Evolutionary conservation across 306 rosid species (phyloP).

Genomic region (Malus sylvestris): DNA sequence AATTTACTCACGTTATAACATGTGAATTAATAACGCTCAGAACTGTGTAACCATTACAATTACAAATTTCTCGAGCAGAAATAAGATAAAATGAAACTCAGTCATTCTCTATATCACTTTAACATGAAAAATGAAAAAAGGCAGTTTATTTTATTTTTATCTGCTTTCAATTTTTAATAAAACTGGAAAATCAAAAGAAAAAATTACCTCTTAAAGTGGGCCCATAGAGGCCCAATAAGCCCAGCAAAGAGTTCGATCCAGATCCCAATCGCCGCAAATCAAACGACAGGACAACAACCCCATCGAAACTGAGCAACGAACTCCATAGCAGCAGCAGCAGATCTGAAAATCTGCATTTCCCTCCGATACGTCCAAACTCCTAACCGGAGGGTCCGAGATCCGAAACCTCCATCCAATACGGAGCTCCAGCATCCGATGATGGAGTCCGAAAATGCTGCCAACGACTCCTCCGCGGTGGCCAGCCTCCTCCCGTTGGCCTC

Average conservation of each 20-base stretch:
- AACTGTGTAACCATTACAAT: too few species aligned
- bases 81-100: not conserved
- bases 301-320: not conserved
- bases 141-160: not conserved
- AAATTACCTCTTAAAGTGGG: not conserved
- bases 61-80: not conserved
- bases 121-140: not conserved
- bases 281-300: not conserved
- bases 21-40: not conserved
- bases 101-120: not conserved
- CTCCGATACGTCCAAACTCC: conserved; percentile 1
- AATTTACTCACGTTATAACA: too few species aligned
- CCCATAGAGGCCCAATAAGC: not conserved
- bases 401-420: conserved; percentile 7
- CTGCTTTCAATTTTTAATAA: not conserved
- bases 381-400: conserved; percentile 9
- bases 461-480: conserved; percentile 30
- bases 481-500: conserved; percentile 74
- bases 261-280: conserved; percentile 17
- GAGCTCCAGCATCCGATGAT: conserved; percentile 32
- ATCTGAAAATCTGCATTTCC: conserved; percentile 19
- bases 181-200: not conserved
- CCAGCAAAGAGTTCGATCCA: not conserved
- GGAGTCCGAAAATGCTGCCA: conserved; percentile 49
- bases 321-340: conserved; percentile 5